Base-by-base conservation (phyloP, 139 green algal species). In the Chlamydomonas asymmetrica region DNA sequence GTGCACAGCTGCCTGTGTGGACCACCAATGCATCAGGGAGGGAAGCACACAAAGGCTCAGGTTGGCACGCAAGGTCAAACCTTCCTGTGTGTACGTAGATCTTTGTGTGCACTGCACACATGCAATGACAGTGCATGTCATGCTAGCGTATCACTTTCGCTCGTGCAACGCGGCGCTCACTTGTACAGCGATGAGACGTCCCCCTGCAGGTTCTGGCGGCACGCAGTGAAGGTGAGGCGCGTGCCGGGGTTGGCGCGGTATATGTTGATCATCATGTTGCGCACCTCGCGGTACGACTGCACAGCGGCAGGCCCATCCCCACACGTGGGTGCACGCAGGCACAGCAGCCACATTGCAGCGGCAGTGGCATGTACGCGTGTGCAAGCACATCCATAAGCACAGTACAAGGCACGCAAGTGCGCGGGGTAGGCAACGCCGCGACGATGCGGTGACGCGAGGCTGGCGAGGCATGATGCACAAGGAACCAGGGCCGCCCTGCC, bases 201-300 rank as follows among this genome's bases (percentile, higher is more conserved):
- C 3, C 82, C 86, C 27, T 82, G 76, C 50, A 95, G 64, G 9
- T 66, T 22, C 16, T 62, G 54, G 23, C 81, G 75, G 23, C 74
- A 88, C 31, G 92, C 85, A 0, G 75, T 86, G 73, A 97, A 95
- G 27, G 78, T 91, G 37, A 97, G 80, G 6, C 57, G 56, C 0
- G 74, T 71, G 27, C n/a, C 34, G 5, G 83, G 63, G 68, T 91
- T 71, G 67, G 90, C 77, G 3, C 90, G 74, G 86, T 91, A 95
- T 66, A 86, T 84, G 49, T 87, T 76, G 49, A 97, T 87, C 50
- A 97, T 88, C 69, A 78, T 74, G 73, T 95, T 87, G 57, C 93
- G 83, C 45, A 82, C 85, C 66, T 93, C 65, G 40, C 79, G 70
- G 85, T 97, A 95, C 32, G 50, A 22, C 41, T 77, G 59, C 43